phyloP scores from a whole-genome alignment of 2,329 filamentous ascomycete genomes.

The Sporothrix variecibatus region DNA sequence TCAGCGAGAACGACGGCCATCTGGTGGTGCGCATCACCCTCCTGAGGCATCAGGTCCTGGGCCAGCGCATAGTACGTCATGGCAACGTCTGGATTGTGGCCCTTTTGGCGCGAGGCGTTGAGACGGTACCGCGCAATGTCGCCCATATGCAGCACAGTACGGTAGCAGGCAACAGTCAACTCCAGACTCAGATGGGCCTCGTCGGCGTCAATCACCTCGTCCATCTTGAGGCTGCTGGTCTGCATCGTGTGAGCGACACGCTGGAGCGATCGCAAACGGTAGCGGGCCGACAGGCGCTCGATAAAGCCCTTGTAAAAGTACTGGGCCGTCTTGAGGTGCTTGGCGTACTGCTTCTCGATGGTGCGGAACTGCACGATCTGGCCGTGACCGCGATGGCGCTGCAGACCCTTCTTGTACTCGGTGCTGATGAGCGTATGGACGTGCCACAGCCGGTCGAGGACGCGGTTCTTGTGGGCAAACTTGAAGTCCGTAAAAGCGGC shows the following conservation, averaged over 20 bases:
- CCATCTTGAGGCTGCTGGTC: slow-evolving; percentile 43
- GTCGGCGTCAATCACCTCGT: slow-evolving; percentile 48
- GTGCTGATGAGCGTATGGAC: slow-evolving; percentile 76
- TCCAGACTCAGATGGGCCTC: slow-evolving; percentile 54
- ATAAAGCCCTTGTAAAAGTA: slow-evolving; percentile 87
- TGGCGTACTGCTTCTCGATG: slow-evolving; percentile 76
- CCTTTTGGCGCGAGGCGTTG: slow-evolving; percentile 69
- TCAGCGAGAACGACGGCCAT: slow-evolving; percentile 82
- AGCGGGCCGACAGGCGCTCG: slow-evolving; percentile 68
- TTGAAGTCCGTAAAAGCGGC: slow-evolving; percentile 73
- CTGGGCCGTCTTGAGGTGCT: slow-evolving; percentile 84
- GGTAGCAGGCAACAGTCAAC: slow-evolving; percentile 75
- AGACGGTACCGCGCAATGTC: slow-evolving; percentile 83
- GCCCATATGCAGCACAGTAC: slow-evolving; percentile 81
- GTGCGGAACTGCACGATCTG: slow-evolving; percentile 69
- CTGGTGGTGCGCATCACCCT: slow-evolving; percentile 85
- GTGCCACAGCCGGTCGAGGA: slow-evolving; percentile 76
- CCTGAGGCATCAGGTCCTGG: slow-evolving; percentile 72
- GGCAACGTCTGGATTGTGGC: slow-evolving; percentile 75
- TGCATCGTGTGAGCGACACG: slow-evolving; percentile 48
- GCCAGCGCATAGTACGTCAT: slow-evolving; percentile 85
- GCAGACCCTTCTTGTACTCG: slow-evolving; percentile 72
- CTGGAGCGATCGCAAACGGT: slow-evolving; percentile 47
- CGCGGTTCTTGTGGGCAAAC: slow-evolving; percentile 61
- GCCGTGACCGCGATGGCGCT: slow-evolving; percentile 53